These are phyloP conservation scores for Fusarium sp. DNA, from an alignment of 2,329 filamentous ascomycete genomes.

Conservation along the genomic window DNA sequence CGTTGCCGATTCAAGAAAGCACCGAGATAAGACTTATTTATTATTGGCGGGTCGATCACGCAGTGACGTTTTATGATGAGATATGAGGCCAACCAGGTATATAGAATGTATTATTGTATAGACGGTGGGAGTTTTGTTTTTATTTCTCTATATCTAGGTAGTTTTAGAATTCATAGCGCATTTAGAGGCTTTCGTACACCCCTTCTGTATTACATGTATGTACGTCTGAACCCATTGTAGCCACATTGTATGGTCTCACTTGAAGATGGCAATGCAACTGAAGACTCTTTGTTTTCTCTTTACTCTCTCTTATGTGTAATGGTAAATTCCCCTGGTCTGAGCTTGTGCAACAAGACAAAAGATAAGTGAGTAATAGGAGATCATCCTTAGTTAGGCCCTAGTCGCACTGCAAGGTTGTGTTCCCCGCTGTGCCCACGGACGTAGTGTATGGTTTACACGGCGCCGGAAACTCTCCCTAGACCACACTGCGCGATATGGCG, in stretches of 20 bases:
- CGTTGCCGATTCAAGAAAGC: slow-evolving; percentile 24
- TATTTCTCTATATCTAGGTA: background rate
- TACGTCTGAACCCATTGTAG: slow-evolving; percentile 12
- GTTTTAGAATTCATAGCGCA: slow-evolving; percentile 12
- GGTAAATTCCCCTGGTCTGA: slow-evolving; percentile 6
- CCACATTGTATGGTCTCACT: background rate
- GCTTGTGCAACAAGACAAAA: slow-evolving; percentile 23
- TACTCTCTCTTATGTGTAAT: slow-evolving; percentile 16
- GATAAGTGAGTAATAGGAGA: slow-evolving; percentile 16
- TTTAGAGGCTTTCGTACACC: slow-evolving; percentile 19
- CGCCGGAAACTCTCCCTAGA: slow-evolving; percentile 20
- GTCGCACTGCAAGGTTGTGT: slow-evolving; percentile 7
- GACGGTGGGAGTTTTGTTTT: slow-evolving; percentile 32
- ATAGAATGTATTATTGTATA: slow-evolving; percentile 36
- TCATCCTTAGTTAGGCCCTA: slow-evolving; percentile 7
- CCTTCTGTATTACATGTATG: slow-evolving; percentile 22
- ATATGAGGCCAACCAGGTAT: slow-evolving; percentile 32
- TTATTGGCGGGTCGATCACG: slow-evolving; percentile 35
- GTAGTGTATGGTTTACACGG: slow-evolving; percentile 15
- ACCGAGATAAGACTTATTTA: slow-evolving; percentile 36
- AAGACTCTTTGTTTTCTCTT: slow-evolving; percentile 18
- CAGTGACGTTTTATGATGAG: slow-evolving; percentile 38
- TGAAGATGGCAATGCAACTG: slow-evolving; percentile 1
- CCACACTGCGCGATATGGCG: slow-evolving; percentile 27
- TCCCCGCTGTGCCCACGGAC: slow-evolving; percentile 18